These are phyloP conservation scores for Salmacisia buchloeana DNA, from an alignment of 1,284 basidiomycete species.

Conservation along the genomic window DNA sequence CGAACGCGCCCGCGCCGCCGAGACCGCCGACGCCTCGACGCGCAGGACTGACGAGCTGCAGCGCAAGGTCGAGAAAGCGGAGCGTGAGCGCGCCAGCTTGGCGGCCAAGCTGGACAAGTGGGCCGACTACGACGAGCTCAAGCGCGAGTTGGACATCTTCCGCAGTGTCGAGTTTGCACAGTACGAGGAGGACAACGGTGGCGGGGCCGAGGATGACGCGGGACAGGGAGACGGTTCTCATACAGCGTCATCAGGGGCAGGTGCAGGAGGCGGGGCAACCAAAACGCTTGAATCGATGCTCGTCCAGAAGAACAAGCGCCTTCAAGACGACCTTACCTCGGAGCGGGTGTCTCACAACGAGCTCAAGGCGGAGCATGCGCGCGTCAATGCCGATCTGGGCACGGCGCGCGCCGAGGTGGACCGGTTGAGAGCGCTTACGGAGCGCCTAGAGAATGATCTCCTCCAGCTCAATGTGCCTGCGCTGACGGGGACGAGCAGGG, in stretches of 20 bases:
- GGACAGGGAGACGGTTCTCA: no score
- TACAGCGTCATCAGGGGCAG: no score
- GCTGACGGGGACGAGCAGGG: constrained; percentile 49
- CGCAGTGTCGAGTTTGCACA: constrained; percentile 49
- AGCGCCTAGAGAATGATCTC: constrained; percentile 83
- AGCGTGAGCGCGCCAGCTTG: background rate
- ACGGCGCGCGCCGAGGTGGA: constrained; percentile 64
- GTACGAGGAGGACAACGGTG: constrained; percentile 55
- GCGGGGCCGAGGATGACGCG: constrained; percentile 28
- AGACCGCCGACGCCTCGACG: background rate
- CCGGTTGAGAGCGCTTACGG: constrained; percentile 72
- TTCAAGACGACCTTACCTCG: constrained; percentile 88
- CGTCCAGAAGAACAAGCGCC: constrained; percentile 84
- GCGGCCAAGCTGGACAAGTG: background rate
- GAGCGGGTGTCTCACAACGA: constrained; percentile 65
- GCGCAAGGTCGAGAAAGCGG: constrained; percentile 50
- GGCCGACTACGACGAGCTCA: constrained; percentile 72
- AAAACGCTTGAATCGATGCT: constrained; percentile 83
- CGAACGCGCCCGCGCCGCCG: background rate
- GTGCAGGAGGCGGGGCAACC: constrained; percentile 57
- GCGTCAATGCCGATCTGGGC: constrained; percentile 58
- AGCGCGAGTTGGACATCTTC: constrained; percentile 45
- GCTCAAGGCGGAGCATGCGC: constrained; percentile 12
- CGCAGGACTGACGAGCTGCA: background rate
- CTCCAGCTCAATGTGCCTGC: constrained; percentile 65